Conservation (phyloP, 2,329 filamentous ascomycete species). For the Alternaria sp. region DNA sequence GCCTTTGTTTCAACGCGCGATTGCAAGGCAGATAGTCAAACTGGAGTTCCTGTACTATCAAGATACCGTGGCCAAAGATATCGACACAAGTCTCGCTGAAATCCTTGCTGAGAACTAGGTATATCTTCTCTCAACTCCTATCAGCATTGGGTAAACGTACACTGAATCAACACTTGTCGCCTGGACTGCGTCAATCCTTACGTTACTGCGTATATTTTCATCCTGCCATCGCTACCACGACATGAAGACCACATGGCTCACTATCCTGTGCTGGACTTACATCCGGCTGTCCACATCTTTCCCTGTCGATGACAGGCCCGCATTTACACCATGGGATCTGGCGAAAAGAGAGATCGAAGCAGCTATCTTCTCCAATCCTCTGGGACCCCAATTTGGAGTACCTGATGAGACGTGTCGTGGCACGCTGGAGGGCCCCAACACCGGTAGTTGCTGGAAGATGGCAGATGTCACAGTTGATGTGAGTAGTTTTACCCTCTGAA, state of each 20-base stretch:
- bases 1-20: not conserved
- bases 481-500: not conserved
- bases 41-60: not conserved
- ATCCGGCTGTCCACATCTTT: slow-evolving; percentile 4
- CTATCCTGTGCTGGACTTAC: slow-evolving; percentile 1
- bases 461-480: not conserved
- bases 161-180: not conserved
- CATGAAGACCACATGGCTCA: slow-evolving; percentile 1
- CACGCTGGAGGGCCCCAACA: not conserved
- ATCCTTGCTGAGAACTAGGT: not conserved
- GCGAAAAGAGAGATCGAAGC: slow-evolving; percentile 1
- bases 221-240: not conserved
- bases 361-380: slow-evolving; percentile 1
- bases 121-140: not conserved
- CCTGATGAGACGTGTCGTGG: not conserved
- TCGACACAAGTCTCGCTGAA: not conserved
- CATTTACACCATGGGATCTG: slow-evolving; percentile 11
- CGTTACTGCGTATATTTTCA: not conserved
- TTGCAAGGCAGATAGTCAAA: not conserved
- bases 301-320: slow-evolving; percentile 8
- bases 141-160: not conserved
- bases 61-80: not conserved
- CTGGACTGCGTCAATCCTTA: not conserved
- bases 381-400: slow-evolving; percentile 1
- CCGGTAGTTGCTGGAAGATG: not conserved